Percentiles rank a stretch among this genome's conserved stretches.
phyloP scores from a whole-genome alignment of 306 rosid species.

The Astragalus membranaceus region DNA sequence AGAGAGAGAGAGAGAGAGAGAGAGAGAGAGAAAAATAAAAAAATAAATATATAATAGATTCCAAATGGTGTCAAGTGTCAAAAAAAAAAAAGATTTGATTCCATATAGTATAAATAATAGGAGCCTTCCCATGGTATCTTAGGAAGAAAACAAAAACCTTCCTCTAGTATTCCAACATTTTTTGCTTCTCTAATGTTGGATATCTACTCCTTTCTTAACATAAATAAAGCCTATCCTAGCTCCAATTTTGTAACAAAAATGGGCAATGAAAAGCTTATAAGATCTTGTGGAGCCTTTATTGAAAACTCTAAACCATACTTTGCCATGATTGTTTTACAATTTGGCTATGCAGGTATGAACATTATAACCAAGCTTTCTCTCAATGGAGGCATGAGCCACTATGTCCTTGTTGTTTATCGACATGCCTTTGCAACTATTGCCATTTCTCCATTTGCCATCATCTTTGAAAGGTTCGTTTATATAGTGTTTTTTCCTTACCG shows the following conservation, averaged over 20 bases:
- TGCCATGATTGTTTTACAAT: conserved; percentile 81
- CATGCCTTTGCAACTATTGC: conserved; percentile 74
- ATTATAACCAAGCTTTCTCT: conserved; percentile 76
- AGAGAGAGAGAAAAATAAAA: too few species aligned
- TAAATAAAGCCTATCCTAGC: neutral
- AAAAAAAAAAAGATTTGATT: neutral
- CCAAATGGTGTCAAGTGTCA: neutral
- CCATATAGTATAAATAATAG: conserved; percentile 32
- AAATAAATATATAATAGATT: conserved; percentile 2
- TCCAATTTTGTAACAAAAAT: conserved; percentile 9
- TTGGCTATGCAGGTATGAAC: conserved; percentile 89
- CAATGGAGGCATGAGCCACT: conserved; percentile 86
- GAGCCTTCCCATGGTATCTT: conserved; percentile 10
- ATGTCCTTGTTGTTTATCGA: conserved; percentile 87
- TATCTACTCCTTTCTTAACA: neutral
- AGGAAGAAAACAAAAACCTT: conserved; percentile 29
- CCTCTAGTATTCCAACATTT: conserved; percentile 2
- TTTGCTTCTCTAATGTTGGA: neutral
- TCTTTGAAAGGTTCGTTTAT: conserved; percentile 57
- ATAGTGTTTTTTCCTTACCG: too few species aligned
- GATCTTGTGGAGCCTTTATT: conserved; percentile 31
- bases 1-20: too few species aligned
- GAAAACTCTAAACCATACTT: conserved; percentile 64
- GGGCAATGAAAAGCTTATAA: conserved; percentile 37
- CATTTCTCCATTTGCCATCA: conserved; percentile 67